Conservation (phyloP, 2,329 filamentous ascomycete genomes). For the Colletotrichum kahawae region DNA sequence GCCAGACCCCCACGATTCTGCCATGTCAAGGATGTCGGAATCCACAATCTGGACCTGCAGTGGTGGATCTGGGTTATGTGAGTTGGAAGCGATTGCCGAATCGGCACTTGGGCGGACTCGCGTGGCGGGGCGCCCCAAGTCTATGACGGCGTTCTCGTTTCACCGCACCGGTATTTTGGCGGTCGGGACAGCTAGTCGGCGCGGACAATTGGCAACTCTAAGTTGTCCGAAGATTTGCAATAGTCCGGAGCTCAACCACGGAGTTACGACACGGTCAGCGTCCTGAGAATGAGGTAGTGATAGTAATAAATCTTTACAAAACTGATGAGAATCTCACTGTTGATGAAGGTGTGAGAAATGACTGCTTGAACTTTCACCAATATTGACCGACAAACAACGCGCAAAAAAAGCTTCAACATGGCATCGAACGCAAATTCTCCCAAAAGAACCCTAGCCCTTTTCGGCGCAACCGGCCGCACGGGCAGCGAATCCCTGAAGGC, state of each 20-base stretch:
- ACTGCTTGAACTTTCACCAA: background rate
- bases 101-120: background rate
- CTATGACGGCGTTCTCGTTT: background rate
- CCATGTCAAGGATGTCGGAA: too few species aligned
- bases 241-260: background rate
- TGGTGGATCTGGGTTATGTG: background rate
- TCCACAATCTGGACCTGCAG: background rate
- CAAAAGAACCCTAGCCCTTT: background rate
- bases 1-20: background rate
- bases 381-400: background rate
- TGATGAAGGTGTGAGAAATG: background rate
- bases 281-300: background rate
- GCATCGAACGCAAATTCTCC: background rate
- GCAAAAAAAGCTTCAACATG: background rate
- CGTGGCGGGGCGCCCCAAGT: background rate
- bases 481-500: slow-evolving; percentile 10
- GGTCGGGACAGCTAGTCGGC: background rate
- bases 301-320: background rate
- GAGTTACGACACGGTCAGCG: background rate
- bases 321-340: background rate
- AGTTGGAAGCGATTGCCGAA: background rate
- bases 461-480: slow-evolving; percentile 14
- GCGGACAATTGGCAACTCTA: background rate
- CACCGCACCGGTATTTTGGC: background rate
- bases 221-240: background rate